Conservation (phyloP, 2,329 filamentous ascomycete genomes). For the Penicillium frequentans region DNA sequence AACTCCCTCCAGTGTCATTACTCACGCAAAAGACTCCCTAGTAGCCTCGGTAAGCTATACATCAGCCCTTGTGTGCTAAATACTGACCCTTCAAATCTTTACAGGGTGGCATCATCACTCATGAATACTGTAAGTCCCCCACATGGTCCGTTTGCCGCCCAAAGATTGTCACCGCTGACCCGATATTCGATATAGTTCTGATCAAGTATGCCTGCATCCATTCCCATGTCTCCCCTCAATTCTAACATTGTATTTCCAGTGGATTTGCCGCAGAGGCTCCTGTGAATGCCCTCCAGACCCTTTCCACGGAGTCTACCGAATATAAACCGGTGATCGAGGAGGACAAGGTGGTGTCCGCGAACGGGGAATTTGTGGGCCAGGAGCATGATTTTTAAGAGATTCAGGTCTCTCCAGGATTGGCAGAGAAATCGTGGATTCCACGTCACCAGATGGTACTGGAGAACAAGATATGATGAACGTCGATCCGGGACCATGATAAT, state of each 20-base stretch:
- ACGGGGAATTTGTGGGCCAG: constrained; percentile 18
- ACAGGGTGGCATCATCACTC: constrained; percentile 72
- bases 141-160: background rate
- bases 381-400: background rate
- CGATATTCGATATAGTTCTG: constrained; percentile 29
- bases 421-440: background rate
- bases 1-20: constrained; percentile 66
- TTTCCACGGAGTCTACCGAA: constrained; percentile 62
- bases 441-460: background rate
- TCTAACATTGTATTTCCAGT: constrained; percentile 45
- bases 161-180: constrained; percentile 14
- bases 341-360: constrained; percentile 65
- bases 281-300: constrained; percentile 64
- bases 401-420: background rate
- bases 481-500: background rate
- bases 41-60: constrained; percentile 55
- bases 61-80: background rate
- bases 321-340: constrained; percentile 72
- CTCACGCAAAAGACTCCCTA: constrained; percentile 71
- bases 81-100: constrained; percentile 13
- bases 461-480: background rate
- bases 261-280: constrained; percentile 77
- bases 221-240: background rate
- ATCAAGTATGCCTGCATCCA: constrained; percentile 40
- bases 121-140: constrained; percentile 68